These are phyloP conservation scores for Leccinum variicolor DNA, from an alignment of 768 basidiomycete genomes.

Conservation along the genomic window DNA sequence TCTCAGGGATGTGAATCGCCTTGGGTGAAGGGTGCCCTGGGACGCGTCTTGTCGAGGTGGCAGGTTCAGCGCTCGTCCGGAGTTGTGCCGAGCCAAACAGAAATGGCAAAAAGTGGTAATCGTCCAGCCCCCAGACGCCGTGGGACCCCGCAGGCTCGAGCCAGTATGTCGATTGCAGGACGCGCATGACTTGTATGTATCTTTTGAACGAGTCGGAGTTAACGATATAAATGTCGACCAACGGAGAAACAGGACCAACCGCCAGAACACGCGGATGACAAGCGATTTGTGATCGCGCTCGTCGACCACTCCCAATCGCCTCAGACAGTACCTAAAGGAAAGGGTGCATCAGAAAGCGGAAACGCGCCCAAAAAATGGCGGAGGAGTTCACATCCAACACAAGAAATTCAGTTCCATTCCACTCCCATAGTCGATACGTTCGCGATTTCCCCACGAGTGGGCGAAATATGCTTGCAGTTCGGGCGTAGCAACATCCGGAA, in stretches of 20 bases:
- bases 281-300: slow-evolving; percentile 69
- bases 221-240: neutral
- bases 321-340: slow-evolving; percentile 68
- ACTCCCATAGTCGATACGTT: slow-evolving; percentile 97
- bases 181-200: slow-evolving; percentile 79
- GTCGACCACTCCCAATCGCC: slow-evolving; percentile 60
- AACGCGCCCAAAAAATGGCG: neutral
- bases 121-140: slow-evolving; percentile 96
- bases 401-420: slow-evolving; percentile 99
- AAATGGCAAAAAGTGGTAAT: slow-evolving; percentile 95
- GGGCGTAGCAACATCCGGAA: slow-evolving; percentile 53
- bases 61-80: slow-evolving; percentile 8
- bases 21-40: slow-evolving; percentile 83
- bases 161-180: slow-evolving; percentile 93
- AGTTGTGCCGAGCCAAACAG: slow-evolving; percentile 83
- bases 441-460: slow-evolving; percentile 88
- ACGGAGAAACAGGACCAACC: slow-evolving; percentile 37
- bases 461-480: slow-evolving; percentile 81
- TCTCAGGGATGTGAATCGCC: slow-evolving; percentile 86
- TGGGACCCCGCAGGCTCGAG: slow-evolving; percentile 99
- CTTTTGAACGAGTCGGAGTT: slow-evolving; percentile 20
- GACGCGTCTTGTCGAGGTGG: slow-evolving; percentile 4
- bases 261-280: slow-evolving; percentile 88
- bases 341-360: neutral
- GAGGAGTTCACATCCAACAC: slow-evolving; percentile 81